These are phyloP conservation scores for Candida schatavii DNA, from an alignment of 805 yeast genomes.

Conservation along the genomic window DNA sequence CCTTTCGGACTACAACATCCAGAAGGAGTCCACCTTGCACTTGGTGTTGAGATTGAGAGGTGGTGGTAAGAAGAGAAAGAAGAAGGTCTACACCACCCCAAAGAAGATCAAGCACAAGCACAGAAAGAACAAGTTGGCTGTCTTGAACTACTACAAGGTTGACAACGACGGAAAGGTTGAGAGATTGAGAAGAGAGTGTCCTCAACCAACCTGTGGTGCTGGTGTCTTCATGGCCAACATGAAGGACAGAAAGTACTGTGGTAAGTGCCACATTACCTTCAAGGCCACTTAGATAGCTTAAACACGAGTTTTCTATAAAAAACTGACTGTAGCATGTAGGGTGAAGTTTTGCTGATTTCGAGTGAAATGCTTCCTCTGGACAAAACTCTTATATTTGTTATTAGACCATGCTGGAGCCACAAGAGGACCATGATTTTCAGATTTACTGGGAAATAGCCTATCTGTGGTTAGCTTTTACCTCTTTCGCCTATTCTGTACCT, in stretches of 20 bases:
- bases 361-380: no score
- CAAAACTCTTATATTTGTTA: no score
- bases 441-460: no score
- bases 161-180: slow-evolving; percentile 98
- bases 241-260: slow-evolving; percentile 99
- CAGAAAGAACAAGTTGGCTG: slow-evolving; percentile 99
- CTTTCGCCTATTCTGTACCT: no score
- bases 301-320: no score
- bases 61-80: slow-evolving; percentile 99
- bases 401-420: no score
- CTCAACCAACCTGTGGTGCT: slow-evolving; percentile 90
- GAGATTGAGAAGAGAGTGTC: slow-evolving; percentile 98
- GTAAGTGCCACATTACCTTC: slow-evolving; percentile 97
- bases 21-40: slow-evolving; percentile 97
- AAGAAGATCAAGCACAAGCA: slow-evolving; percentile 99
- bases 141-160: slow-evolving; percentile 98
- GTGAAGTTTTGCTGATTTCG: no score
- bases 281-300: slow-evolving; percentile 43
- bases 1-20: slow-evolving; percentile 98
- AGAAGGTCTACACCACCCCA: slow-evolving; percentile 99
- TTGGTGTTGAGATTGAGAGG: slow-evolving; percentile 96
- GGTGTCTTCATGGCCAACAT: slow-evolving; percentile 99
- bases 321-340: no score
- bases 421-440: no score
- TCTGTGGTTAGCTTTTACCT: no score